Base-by-base conservation (phyloP, 805 yeast species). In the Wickerhamiella lipophila region DNA sequence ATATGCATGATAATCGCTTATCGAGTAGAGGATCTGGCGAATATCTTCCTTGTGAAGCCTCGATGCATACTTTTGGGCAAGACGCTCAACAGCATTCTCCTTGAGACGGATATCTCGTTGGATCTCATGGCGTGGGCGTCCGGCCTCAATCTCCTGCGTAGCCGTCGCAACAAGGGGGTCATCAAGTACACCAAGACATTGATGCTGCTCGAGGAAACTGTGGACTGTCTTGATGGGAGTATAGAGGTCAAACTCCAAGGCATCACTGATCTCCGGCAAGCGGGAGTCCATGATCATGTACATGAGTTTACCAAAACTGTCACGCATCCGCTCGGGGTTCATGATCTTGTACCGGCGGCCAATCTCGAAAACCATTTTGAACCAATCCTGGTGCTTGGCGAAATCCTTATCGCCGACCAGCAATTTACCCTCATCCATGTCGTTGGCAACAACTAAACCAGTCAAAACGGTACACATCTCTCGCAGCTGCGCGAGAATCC, bases 241-340 rank as follows among this genome's bases (percentile, higher is more conserved):
- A 64, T 78, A 81, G 1, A 83, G 65, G 62, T 83, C 85, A 61
- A 83, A 83, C 52, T 79, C 89, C 79, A 83, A 74, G 46, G 77
- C 78, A 13, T 74, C 76, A 54, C 73, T 75, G 51, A 83, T 75
- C 55, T 82, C 86, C 0, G 86, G 82, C 25, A 81, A 64, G 42
- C 83, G 67, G 2, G 92, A 83, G 63, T 83, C 94, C 92, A 83
- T 83, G 32, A 82, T 78, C 83, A 83, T 83, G 62, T 83, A 83
- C 66, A 83, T 79, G 50, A 83, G 66, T 58, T 83, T 82, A 42
- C 94, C 94, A 61, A 78, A 83, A 3, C 78, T 78, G 57, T 79
- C 83, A 53, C 87, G 72, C 83, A 83, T 79, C 56, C 77, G 72
- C 56, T 83, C 87, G 0, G 94, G 94, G 58, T 83, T 83, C 87